Base-by-base conservation (phyloP, 352 stramenopile genomes). In the Phytophthora foliorum region DNA sequence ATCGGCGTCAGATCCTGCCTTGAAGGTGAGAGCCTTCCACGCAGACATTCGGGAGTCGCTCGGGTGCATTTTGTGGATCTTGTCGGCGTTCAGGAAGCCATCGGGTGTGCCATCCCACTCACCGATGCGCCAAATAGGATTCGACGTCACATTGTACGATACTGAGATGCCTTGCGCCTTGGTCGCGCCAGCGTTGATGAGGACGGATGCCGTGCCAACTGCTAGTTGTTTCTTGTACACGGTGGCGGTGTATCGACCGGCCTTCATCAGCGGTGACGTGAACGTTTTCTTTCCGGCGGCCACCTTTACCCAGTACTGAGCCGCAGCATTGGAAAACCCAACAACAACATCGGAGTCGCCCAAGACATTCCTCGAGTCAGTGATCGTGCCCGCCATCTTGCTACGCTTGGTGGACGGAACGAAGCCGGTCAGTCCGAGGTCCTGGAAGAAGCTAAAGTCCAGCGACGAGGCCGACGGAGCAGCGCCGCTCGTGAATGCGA, bases 11-110 rank as follows among this genome's bases (percentile, higher is more conserved):
- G 29, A 62, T 2, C 59, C 74, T 5, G 56, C 55, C 5, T 34
- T 57, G 54, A 84, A 87, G 0, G 64, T 75, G 2, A 67, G 8
- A 2, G 72, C n/a, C 4, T 70, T 63, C 66, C 69, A 84, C 1
- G 19, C 16, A 2, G 58, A 42, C 78, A 84, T 87, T n/a, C 79
- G 74, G 1, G 54, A 42, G 52, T 87, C 79, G 17, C 79, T 84
- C 21, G 76, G 79, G 29, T 87, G 79, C 79, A 87, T 87, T 25
- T 56, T 74, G 74, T 81, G 65, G 52, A 87, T 83, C 68, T 84
- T 87, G 63, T 84, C 68, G 3, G 79, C 68, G 54, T 87, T 87
- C 2, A 78, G 25, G 46, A 87, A 83, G 21, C 76, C 79, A 17
- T 80, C 65, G 13, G 79, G 74, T 0, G 79, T 87, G 31, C 60